These are phyloP conservation scores for Fraxinus cuspidata DNA, from an alignment of 257 asterid genomes.

Conservation along the genomic window DNA sequence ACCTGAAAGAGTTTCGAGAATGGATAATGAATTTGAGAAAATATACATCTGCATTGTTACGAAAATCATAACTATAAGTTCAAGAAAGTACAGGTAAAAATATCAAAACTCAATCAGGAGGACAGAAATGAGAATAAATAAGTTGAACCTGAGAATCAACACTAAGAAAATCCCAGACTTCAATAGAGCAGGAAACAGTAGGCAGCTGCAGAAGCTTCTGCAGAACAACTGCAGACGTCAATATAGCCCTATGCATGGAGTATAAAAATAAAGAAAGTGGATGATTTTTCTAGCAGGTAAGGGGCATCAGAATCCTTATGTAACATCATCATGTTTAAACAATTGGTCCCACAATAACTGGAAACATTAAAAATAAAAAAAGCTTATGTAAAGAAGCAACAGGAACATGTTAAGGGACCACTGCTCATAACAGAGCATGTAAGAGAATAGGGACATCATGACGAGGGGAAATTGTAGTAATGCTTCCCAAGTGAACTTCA, in stretches of 20 bases:
- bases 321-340: neutral
- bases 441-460: conserved; percentile 4
- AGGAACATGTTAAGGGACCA: conserved; percentile 4
- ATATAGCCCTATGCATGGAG: conserved; percentile 2
- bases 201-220: conserved; percentile 95
- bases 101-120: conserved; percentile 12
- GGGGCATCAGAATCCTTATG: no score
- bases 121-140: conserved; percentile 25
- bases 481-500: neutral
- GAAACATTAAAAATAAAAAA: conserved; percentile 7
- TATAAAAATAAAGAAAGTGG: conserved; percentile 17
- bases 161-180: conserved; percentile 98
- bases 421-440: neutral
- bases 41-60: conserved; percentile 74
- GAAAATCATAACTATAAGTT: conserved; percentile 23
- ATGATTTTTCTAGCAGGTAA: conserved; percentile 17
- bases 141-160: conserved; percentile 93
- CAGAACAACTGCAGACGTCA: conserved; percentile 27
- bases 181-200: conserved; percentile 79
- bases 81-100: conserved; percentile 27
- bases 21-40: conserved; percentile 83
- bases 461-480: conserved; percentile 7
- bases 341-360: neutral
- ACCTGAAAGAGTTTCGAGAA: conserved; percentile 86
- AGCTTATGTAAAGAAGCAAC: conserved; percentile 6